These are phyloP conservation scores for Mycosarcoma mackinlayi DNA, from an alignment of 1,284 basidiomycete genomes.

Conservation along the genomic window DNA sequence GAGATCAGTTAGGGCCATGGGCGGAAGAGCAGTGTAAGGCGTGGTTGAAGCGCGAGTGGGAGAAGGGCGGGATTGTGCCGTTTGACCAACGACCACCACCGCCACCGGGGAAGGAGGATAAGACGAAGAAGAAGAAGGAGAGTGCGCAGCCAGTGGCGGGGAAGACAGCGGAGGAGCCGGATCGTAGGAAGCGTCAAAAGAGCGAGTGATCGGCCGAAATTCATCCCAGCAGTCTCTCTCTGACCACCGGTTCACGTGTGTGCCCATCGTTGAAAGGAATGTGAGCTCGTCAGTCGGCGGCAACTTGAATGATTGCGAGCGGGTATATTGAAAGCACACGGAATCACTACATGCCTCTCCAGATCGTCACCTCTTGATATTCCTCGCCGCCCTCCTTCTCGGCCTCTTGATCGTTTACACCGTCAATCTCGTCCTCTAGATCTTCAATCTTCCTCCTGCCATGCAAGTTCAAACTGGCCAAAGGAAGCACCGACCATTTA, in stretches of 20 bases:
- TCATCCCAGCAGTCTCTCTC: not conserved
- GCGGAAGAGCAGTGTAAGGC: constrained; percentile 26
- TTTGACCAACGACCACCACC: constrained; percentile 42
- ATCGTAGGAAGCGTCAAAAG: constrained; percentile 48
- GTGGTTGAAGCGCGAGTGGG: constrained; percentile 57
- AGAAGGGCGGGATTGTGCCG: constrained; percentile 54
- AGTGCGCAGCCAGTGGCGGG: not conserved
- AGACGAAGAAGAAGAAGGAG: constrained; percentile 45
- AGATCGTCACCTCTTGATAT: constrained; percentile 24
- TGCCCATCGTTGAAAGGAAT: not conserved
- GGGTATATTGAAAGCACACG: constrained; percentile 19
- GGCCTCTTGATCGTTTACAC: not conserved
- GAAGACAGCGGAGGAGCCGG: not conserved
- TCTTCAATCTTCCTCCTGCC: constrained; percentile 6
- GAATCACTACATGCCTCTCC: constrained; percentile 43
- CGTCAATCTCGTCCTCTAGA: constrained; percentile 20
- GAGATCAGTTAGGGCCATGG: not conserved
- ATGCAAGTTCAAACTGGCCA: constrained; percentile 3
- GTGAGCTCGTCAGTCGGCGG: too few species aligned
- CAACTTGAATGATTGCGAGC: not conserved
- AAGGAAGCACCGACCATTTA: constrained; percentile 24
- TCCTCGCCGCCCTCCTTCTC: not conserved
- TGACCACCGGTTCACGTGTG: too few species aligned
- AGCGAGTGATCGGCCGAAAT: constrained; percentile 28
- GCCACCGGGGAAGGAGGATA: constrained; percentile 24